Evolutionary conservation across 495 filamentous ascomycete genomes (phyloP).

Genomic region (Lepraria neglecta): DNA sequence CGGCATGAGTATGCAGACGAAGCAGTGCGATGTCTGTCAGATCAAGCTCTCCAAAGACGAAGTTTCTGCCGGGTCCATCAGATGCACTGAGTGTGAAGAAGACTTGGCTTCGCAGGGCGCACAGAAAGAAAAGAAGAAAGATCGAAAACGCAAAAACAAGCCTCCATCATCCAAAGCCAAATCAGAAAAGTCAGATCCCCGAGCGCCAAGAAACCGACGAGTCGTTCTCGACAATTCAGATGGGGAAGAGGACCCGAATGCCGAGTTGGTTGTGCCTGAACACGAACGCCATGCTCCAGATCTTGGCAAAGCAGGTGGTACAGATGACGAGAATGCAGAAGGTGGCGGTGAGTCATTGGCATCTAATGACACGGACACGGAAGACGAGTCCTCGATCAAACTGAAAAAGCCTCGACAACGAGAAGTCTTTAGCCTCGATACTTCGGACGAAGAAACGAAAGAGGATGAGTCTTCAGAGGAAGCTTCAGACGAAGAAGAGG

Average conservation of each 20-base stretch:
- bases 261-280: slow-evolving; percentile 69
- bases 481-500: slow-evolving; percentile 39
- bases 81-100: slow-evolving; percentile 66
- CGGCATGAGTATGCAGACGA: slow-evolving; percentile 69
- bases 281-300: slow-evolving; percentile 48
- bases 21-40: slow-evolving; percentile 86
- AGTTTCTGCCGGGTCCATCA: slow-evolving; percentile 49
- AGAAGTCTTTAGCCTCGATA: slow-evolving; percentile 24
- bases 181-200: slow-evolving; percentile 30
- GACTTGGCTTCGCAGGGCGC: slow-evolving; percentile 48
- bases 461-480: slow-evolving; percentile 26
- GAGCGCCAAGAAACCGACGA: slow-evolving; percentile 46
- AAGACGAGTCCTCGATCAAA: slow-evolving; percentile 35
- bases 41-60: slow-evolving; percentile 57
- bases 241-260: slow-evolving; percentile 62
- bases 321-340: slow-evolving; percentile 78
- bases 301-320: slow-evolving; percentile 72
- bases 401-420: slow-evolving; percentile 19
- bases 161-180: slow-evolving; percentile 27
- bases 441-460: slow-evolving; percentile 30
- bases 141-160: slow-evolving; percentile 34
- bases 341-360: slow-evolving; percentile 73
- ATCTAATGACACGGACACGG: slow-evolving; percentile 56
- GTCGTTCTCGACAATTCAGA: slow-evolving; percentile 60
- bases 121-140: slow-evolving; percentile 45